These are phyloP conservation scores for Calcarisporium arbuscula DNA, from an alignment of 2,329 filamentous ascomycete species.

Conservation along the genomic window DNA sequence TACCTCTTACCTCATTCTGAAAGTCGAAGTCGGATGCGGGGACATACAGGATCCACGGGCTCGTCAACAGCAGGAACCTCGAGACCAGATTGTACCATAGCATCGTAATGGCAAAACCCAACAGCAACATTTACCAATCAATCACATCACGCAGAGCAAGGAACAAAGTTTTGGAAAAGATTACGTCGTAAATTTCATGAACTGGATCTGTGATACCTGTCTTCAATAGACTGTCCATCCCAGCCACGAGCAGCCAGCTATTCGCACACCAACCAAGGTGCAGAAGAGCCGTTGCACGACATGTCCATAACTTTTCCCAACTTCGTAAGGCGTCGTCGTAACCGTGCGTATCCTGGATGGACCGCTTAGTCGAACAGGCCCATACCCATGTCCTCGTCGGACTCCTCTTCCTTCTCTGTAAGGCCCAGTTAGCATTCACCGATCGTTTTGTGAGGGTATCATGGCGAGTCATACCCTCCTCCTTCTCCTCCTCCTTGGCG, in stretches of 20 bases:
- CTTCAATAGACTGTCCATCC: conserved; percentile 20
- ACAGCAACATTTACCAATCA: not conserved
- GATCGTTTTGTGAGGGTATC: no score
- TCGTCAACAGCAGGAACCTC: no score
- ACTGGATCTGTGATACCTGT: conserved; percentile 20
- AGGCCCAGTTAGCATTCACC: conserved; percentile 5
- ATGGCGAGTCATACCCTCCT: conserved; percentile 39
- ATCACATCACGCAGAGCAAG: not conserved
- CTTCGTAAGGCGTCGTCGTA: conserved; percentile 26
- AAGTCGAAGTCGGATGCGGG: no score
- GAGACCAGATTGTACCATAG: no score
- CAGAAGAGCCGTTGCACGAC: conserved; percentile 24
- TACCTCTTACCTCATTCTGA: no score
- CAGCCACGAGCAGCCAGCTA: conserved; percentile 24
- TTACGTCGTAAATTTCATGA: conserved; percentile 23
- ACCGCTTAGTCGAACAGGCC: conserved; percentile 66
- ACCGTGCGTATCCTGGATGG: conserved; percentile 20
- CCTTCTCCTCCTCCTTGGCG: conserved; percentile 64
- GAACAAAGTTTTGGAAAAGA: conserved; percentile 17
- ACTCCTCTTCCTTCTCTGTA: conserved; percentile 41
- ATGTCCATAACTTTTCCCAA: conserved; percentile 26
- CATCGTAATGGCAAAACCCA: no score
- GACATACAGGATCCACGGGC: no score
- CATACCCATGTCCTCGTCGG: conserved; percentile 72
- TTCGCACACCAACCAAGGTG: conserved; percentile 23